Percentiles rank a stretch among this genome's conserved stretches.
Evolutionary conservation across 2,329 filamentous ascomycete genomes (phyloP).

Genomic region (Stylonectria norvegica): DNA sequence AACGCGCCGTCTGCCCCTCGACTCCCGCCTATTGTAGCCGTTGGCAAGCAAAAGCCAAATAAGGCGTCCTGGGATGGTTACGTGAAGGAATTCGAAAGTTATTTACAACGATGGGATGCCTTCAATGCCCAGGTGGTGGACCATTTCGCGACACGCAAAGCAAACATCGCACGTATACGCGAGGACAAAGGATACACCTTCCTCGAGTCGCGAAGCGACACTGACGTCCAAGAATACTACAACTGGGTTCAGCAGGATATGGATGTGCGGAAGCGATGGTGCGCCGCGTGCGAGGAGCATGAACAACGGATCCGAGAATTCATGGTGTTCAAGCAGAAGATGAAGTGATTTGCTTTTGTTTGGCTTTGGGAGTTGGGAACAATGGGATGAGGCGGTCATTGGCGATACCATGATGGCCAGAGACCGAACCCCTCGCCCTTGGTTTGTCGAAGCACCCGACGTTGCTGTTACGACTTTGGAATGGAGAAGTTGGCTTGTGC

Average conservation of each 20-base stretch:
- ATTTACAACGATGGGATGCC: conserved; percentile 47
- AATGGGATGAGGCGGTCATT: no score
- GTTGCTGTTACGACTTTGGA: no score
- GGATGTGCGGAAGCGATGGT: conserved; percentile 59
- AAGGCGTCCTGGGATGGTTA: conserved; percentile 48
- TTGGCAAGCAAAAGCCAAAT: conserved; percentile 44
- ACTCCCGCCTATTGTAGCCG: conserved; percentile 41
- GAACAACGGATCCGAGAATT: conserved; percentile 57
- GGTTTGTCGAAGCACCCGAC: no score
- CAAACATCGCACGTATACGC: conserved; percentile 38
- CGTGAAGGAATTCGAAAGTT: conserved; percentile 49
- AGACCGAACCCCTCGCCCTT: no score
- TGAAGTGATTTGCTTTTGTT: conserved; percentile 30
- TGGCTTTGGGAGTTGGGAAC: background rate
- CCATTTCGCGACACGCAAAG: conserved; percentile 53
- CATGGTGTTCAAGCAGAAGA: conserved; percentile 45
- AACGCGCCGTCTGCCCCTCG: conserved; percentile 47
- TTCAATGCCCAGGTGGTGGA: conserved; percentile 53
- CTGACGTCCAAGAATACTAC: conserved; percentile 56
- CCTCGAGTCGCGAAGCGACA: conserved; percentile 40
- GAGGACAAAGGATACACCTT: conserved; percentile 44
- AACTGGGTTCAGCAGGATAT: conserved; percentile 62
- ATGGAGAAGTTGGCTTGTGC: no score
- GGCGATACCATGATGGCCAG: no score
- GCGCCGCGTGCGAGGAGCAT: conserved; percentile 57